Evolutionary conservation across 2,329 filamentous ascomycete genomes (phyloP), one percentile per base, ranked within the genome.

Genomic region (Chrysosporium queenslandicum): DNA sequence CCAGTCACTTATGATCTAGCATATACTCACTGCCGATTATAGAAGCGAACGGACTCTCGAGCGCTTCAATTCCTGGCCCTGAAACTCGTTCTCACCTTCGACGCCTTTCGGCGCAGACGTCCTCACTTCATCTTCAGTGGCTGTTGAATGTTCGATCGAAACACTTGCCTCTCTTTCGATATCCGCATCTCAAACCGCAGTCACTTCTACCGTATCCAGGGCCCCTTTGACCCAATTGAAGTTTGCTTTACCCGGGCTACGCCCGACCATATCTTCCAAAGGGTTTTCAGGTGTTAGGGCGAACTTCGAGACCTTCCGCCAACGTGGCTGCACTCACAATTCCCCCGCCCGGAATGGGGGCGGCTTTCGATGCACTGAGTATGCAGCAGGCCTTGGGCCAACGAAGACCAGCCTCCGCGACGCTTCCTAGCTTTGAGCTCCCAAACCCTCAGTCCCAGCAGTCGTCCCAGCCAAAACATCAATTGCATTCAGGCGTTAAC

Each of bases 361-460:
- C 78, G 66, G 74, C 76, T 64, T 69, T 79, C 64, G 79, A 82
- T 67, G 72, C 73, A 66, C 77, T 83, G 72, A 76, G 76, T 67
- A 73, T 75, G 62, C 75, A 78, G 61, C 75, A 77, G 64, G 85
- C 83, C 71, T 82, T 89, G 66, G 80, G 82, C 60, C 77, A 82
- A 67, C 79, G 85, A 63, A 80, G 85, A 68, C 79, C 82, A 63
- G 83, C 83, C 63, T 81, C 84, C 56, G 80, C 79, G 53, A 78
- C 78, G 60, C 76, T 89, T 56, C 83, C 84, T 53, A 77, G 71
- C 59, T 86, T 87, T 64, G 81, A 85, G 63, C 77, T 87, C 47
- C 80, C 81, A 58, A 80, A 83, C 50, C 81, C 81, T 59, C 76
- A 78, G 3, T 4, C 23, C 66, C 70, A 68, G 68, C 67, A 61